These are phyloP conservation scores for Serendipita indica DNA, from an alignment of 768 basidiomycete species.

Conservation along the genomic window DNA sequence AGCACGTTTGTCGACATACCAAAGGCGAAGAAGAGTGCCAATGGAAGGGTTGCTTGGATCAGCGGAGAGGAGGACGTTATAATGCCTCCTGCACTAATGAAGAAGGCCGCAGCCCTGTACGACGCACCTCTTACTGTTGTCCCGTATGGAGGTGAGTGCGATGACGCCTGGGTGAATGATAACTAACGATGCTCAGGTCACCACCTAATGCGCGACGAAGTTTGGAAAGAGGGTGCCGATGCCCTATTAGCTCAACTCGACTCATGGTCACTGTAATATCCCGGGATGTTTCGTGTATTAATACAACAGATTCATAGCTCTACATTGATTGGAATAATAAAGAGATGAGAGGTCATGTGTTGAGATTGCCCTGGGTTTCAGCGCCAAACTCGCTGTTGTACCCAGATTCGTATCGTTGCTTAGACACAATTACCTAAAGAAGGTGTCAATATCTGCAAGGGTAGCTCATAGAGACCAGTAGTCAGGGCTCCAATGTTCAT, in stretches of 20 bases:
- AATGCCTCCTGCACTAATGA: not conserved
- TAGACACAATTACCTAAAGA: not conserved
- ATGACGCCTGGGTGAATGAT: not conserved
- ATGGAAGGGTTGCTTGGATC: constrained; percentile 5
- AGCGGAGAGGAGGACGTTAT: not conserved
- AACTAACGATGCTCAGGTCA: not conserved
- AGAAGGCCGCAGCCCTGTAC: not conserved
- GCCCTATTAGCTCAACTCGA: not conserved
- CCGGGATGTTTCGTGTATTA: no score
- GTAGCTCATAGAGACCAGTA: not conserved
- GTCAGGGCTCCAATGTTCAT: constrained; percentile 8
- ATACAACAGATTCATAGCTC: no score
- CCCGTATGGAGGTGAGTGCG: not conserved
- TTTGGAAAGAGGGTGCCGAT: not conserved
- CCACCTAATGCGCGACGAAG: not conserved
- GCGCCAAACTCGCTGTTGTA: not conserved
- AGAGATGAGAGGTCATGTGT: no score
- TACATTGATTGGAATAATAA: no score
- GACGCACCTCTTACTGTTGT: not conserved
- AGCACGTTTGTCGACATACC: not conserved
- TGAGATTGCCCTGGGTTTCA: no score
- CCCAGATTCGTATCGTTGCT: not conserved
- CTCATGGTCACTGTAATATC: not conserved
- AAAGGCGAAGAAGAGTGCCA: not conserved
- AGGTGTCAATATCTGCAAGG: not conserved